Evolutionary conservation across 192 early-diverging fungal species (phyloP).

Genomic region (Dimargaris verticillata): DNA sequence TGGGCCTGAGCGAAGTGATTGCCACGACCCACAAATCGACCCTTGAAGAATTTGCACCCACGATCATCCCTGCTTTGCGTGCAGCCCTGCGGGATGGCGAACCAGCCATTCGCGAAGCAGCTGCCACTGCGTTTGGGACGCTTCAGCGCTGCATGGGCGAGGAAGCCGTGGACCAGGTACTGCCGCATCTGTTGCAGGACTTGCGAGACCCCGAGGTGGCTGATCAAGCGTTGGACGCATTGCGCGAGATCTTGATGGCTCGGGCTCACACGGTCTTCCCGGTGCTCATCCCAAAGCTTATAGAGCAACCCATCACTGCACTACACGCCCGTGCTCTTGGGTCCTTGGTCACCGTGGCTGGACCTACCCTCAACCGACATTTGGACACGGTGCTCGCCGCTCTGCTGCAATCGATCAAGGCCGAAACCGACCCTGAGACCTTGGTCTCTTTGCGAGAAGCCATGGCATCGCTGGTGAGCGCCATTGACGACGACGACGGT

Average conservation of each 20-base stretch:
- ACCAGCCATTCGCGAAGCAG: slow-evolving; percentile 76
- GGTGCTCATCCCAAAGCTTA: slow-evolving; percentile 87
- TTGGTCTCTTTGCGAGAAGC: slow-evolving; percentile 56
- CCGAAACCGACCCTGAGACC: slow-evolving; percentile 41
- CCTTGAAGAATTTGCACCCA: slow-evolving; percentile 67
- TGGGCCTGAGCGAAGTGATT: slow-evolving; percentile 88
- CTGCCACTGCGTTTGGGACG: slow-evolving; percentile 82
- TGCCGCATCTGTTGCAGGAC: slow-evolving; percentile 74
- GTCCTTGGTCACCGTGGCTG: slow-evolving; percentile 81
- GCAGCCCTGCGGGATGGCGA: slow-evolving; percentile 75
- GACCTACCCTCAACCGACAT: slow-evolving; percentile 61
- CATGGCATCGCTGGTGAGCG: slow-evolving; percentile 46
- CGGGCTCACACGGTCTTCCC: slow-evolving; percentile 97
- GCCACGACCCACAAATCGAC: slow-evolving; percentile 59
- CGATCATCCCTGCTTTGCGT: slow-evolving; percentile 68
- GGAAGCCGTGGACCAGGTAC: slow-evolving; percentile 83
- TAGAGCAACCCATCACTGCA: slow-evolving; percentile 67
- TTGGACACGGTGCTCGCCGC: slow-evolving; percentile 64
- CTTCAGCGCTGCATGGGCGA: slow-evolving; percentile 80
- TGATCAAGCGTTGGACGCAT: slow-evolving; percentile 71
- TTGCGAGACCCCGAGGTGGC: slow-evolving; percentile 41
- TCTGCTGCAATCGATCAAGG: slow-evolving; percentile 60
- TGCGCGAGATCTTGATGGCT: slow-evolving; percentile 95
- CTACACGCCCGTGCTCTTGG: slow-evolving; percentile 85
- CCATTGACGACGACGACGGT: slow-evolving; percentile 71